Conservation (phyloP, 768 basidiomycete genomes). For the Russula compacta region DNA sequence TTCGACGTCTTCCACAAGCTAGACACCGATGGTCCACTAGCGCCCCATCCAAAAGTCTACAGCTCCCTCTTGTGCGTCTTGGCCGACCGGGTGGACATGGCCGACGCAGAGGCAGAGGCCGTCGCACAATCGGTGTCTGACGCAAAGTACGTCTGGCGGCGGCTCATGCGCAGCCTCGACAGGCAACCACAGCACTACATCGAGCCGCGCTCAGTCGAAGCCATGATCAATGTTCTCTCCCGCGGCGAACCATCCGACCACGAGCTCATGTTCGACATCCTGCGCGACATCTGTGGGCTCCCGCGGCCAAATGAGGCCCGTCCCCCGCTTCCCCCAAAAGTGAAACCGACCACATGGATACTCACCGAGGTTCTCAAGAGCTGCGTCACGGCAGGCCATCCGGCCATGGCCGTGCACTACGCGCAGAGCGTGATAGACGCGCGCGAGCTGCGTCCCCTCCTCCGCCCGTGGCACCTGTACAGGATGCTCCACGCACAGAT, state of each 20-base stretch:
- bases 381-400: conserved; percentile 42
- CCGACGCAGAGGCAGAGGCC: conserved; percentile 3
- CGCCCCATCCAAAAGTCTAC: conserved; percentile 52
- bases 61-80: conserved; percentile 54
- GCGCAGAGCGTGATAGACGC: conserved; percentile 48
- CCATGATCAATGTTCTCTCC: conserved; percentile 46
- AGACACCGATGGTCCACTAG: conserved; percentile 52
- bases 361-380: conserved; percentile 47
- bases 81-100: conserved; percentile 26
- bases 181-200: conserved; percentile 38
- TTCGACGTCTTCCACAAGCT: conserved; percentile 70
- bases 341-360: conserved; percentile 38
- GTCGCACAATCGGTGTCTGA: conserved; percentile 33
- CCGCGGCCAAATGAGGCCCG: conserved; percentile 35
- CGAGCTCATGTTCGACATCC: conserved; percentile 56
- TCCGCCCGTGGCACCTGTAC: not conserved
- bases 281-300: conserved; percentile 56
- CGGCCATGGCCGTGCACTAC: conserved; percentile 45
- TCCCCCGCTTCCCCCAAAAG: conserved; percentile 22
- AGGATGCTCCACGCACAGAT: not conserved
- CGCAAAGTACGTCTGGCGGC: conserved; percentile 63
- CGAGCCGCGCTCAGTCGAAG: conserved; percentile 44
- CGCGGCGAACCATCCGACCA: conserved; percentile 51
- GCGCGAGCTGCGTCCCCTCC: conserved; percentile 6
- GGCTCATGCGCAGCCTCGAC: conserved; percentile 46